Evolutionary conservation across 2,329 filamentous ascomycete genomes (phyloP).

Genomic region (Calonectria leucothoes): DNA sequence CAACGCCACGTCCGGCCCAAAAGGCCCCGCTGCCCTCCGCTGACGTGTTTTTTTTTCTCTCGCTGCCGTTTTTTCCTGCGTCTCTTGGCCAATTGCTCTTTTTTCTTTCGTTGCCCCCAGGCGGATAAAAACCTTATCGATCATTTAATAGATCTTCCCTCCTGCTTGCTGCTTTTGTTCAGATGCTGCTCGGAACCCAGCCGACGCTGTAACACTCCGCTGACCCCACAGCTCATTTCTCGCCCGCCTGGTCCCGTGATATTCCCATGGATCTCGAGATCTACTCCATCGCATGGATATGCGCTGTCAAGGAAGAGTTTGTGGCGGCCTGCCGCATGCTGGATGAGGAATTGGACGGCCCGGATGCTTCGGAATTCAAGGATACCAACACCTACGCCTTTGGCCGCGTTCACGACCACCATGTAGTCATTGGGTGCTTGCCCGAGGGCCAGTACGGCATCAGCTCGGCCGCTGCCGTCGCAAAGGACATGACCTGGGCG

Average conservation of each 20-base stretch:
- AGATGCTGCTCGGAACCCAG: neutral
- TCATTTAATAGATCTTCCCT: neutral
- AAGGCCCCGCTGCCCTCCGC: neutral
- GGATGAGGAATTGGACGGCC: neutral
- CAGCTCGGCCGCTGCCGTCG: neutral
- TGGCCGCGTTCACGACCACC: neutral
- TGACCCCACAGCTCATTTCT: slow-evolving; percentile 4
- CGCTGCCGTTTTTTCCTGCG: neutral
- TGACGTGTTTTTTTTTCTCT: slow-evolving; percentile 2
- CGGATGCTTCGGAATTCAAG: neutral
- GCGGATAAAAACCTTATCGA: neutral
- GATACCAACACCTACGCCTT: slow-evolving; percentile 21
- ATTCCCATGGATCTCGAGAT: slow-evolving; percentile 6
- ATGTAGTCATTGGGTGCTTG: slow-evolving; percentile 1
- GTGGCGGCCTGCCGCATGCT: slow-evolving; percentile 4
- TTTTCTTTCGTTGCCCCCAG: neutral
- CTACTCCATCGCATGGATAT: slow-evolving; percentile 27
- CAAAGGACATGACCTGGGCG: neutral
- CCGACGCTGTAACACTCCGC: neutral
- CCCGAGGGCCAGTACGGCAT: neutral
- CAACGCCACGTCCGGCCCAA: neutral
- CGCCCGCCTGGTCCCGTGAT: neutral
- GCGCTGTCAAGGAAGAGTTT: slow-evolving; percentile 17
- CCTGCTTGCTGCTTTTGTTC: neutral
- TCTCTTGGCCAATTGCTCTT: neutral